phyloP scores from a whole-genome alignment of 176 grass and related monocot species.

The Cenchrus fungigraminus region DNA sequence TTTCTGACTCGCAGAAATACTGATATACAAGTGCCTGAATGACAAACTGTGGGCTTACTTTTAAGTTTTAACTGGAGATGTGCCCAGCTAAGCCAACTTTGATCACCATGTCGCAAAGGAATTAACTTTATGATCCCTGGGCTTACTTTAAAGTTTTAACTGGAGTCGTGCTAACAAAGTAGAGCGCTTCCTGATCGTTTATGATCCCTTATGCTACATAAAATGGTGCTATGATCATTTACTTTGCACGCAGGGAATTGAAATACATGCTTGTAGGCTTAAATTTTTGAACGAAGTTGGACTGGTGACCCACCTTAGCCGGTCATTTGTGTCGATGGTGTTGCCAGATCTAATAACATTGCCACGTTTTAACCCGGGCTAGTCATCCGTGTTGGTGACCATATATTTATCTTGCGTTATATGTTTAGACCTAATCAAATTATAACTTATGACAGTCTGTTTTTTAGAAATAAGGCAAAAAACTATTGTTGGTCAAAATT shows the following conservation, averaged over 20 bases:
- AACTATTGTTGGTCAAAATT: background rate
- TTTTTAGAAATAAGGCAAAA: background rate
- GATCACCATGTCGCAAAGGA: too few species aligned
- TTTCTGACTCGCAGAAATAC: background rate
- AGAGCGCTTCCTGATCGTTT: too few species aligned
- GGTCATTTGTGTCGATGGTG: background rate
- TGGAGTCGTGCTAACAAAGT: background rate
- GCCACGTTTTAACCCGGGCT: background rate
- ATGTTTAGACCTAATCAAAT: background rate
- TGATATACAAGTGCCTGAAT: background rate
- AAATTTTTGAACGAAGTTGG: background rate
- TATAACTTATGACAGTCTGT: background rate
- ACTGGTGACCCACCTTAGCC: background rate
- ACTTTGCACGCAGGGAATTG: background rate
- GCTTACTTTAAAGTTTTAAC: too few species aligned
- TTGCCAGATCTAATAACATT: background rate
- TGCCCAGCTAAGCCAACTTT: background rate
- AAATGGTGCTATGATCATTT: background rate
- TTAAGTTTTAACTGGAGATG: background rate
- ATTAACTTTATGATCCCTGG: background rate
- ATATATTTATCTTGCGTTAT: background rate
- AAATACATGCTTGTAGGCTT: background rate
- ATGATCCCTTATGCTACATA: background rate
- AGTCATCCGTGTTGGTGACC: background rate
- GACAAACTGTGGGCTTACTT: background rate